A percentile compares a stretch with the other conserved stretches of the same genome.
phyloP scores from a whole-genome alignment of 495 filamentous ascomycete genomes.

The Tuber borchii region DNA sequence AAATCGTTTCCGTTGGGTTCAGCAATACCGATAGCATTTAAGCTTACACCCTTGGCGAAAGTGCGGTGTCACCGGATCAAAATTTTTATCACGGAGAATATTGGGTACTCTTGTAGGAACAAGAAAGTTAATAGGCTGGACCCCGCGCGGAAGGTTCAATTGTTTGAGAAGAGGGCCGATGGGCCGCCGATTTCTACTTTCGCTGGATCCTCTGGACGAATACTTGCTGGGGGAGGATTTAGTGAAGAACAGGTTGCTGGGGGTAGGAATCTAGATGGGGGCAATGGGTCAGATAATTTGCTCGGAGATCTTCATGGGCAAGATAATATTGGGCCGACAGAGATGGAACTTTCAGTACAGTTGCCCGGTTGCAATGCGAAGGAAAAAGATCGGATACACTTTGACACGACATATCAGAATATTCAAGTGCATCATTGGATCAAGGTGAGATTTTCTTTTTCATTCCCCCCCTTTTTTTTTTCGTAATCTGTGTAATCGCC shows the following conservation, averaged over 20 bases:
- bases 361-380: conserved; percentile 86
- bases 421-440: conserved; percentile 99
- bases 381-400: conserved; percentile 77
- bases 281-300: conserved; percentile 59
- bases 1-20: conserved; percentile 94
- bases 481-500: neutral
- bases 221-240: conserved; percentile 73
- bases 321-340: conserved; percentile 71
- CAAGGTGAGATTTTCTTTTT: conserved; percentile 58
- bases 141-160: conserved; percentile 69
- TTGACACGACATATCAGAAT: conserved; percentile 92
- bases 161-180: conserved; percentile 89
- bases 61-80: conserved; percentile 95
- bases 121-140: conserved; percentile 84
- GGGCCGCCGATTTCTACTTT: conserved; percentile 69
- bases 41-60: conserved; percentile 90
- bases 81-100: conserved; percentile 86
- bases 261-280: conserved; percentile 42
- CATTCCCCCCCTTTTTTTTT: neutral
- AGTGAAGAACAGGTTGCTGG: conserved; percentile 45
- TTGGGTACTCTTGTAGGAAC: conserved; percentile 86
- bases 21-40: conserved; percentile 94
- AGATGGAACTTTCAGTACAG: conserved; percentile 96
- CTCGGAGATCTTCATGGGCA: conserved; percentile 70
- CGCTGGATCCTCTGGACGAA: conserved; percentile 67